phyloP scores from a whole-genome alignment of 192 early-diverging fungal species.

The Coemansia pectinata region DNA sequence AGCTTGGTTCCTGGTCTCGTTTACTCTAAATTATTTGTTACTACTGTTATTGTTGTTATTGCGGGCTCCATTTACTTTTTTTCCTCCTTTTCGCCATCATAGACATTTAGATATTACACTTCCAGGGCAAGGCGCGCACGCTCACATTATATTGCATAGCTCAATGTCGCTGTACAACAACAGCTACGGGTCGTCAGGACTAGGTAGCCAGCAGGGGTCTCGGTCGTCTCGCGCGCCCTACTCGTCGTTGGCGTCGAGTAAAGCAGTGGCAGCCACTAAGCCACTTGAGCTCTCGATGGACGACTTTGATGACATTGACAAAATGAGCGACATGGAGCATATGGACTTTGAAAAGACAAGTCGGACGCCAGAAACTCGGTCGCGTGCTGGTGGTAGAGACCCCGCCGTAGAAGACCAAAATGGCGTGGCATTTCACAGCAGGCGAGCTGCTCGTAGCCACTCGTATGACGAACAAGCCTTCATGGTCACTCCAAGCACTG shows the following conservation, averaged over 20 bases:
- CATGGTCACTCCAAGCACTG: not conserved
- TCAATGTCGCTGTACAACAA: conserved; percentile 31
- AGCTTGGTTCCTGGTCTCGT: not conserved
- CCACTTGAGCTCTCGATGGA: conserved; percentile 34
- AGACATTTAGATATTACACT: not conserved
- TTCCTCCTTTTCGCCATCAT: not conserved
- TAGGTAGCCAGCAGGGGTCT: conserved; percentile 2
- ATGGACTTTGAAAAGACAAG: conserved; percentile 21
- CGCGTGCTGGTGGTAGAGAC: not conserved
- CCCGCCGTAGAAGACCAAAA: not conserved
- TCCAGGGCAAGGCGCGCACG: not conserved
- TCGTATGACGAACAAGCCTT: conserved; percentile 16
- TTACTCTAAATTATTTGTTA: conserved; percentile 3
- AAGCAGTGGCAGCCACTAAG: conserved; percentile 1
- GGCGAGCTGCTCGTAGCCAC: conserved; percentile 4
- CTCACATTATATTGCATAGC: not conserved
- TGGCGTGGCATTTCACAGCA: not conserved
- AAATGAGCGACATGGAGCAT: conserved; percentile 47
- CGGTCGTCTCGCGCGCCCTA: conserved; percentile 20
- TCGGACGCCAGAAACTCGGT: not conserved
- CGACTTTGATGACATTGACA: conserved; percentile 30
- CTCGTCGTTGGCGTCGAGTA: conserved; percentile 8
- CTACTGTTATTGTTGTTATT: not conserved
- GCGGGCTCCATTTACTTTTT: not conserved
- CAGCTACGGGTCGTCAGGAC: conserved; percentile 4